Evolutionary conservation across 768 basidiomycete genomes (phyloP).

Genomic region (Psilocybe cubensis): DNA sequence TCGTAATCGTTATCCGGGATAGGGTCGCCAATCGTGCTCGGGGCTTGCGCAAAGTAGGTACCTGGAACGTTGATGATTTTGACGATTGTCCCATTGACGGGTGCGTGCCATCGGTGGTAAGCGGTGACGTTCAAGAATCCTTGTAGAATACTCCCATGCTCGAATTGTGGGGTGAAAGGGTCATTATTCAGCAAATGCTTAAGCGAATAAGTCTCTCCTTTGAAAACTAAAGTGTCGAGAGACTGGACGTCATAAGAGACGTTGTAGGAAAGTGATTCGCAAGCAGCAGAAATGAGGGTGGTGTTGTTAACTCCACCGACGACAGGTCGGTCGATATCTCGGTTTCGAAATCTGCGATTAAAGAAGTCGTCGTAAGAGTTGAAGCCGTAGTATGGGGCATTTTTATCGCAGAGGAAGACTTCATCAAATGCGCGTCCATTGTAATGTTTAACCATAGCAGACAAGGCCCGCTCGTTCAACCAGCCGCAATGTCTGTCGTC

Average conservation of each 20-base stretch:
- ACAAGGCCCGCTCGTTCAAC: slow-evolving; percentile 5
- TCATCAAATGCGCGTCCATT: not conserved
- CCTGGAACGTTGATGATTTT: slow-evolving; percentile 11
- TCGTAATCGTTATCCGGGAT: not conserved
- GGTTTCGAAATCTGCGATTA: not conserved
- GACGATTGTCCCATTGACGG: slow-evolving; percentile 4
- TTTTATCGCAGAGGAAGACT: slow-evolving; percentile 2
- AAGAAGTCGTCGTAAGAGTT: slow-evolving; percentile 10
- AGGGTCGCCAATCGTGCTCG: not conserved
- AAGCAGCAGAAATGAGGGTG: slow-evolving; percentile 2
- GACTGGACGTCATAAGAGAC: not conserved
- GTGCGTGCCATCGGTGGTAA: slow-evolving; percentile 11
- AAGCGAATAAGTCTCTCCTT: slow-evolving; percentile 9
- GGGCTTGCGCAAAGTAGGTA: slow-evolving; percentile 10
- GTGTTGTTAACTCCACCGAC: not conserved
- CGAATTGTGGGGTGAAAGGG: not conserved
- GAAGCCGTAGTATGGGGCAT: slow-evolving; percentile 3
- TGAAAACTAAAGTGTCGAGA: slow-evolving; percentile 4
- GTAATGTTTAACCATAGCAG: slow-evolving; percentile 2
- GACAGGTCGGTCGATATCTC: not conserved
- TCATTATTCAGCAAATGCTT: slow-evolving; percentile 7
- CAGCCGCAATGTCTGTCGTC: slow-evolving; percentile 4
- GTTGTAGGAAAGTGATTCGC: slow-evolving; percentile 11
- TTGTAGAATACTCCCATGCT: slow-evolving; percentile 4
- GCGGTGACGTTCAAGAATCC: slow-evolving; percentile 7